Percentiles rank a stretch among this genome's conserved stretches.
These are phyloP conservation scores for Petunia secreta DNA, from an alignment of 257 asterid genomes.

Conservation along the genomic window DNA sequence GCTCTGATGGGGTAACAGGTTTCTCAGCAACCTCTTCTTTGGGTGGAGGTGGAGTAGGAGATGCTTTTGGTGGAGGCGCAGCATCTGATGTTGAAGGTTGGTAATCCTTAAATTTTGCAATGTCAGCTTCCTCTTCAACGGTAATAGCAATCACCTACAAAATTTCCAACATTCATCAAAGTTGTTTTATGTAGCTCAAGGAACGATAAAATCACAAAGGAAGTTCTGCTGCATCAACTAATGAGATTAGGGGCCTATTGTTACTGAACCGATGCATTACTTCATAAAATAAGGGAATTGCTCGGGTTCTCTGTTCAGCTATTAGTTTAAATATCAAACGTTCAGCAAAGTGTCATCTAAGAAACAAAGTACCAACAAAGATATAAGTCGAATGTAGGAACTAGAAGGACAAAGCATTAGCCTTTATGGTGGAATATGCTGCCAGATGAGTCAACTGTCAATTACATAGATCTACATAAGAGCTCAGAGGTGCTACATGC, in stretches of 20 bases:
- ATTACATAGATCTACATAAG: neutral
- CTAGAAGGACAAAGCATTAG: neutral
- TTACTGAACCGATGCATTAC: neutral
- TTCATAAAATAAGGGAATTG: neutral
- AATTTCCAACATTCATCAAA: neutral
- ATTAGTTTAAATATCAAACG: neutral
- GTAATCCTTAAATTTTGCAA: slow-evolving; percentile 77
- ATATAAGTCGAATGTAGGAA: neutral
- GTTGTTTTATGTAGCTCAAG: slow-evolving; percentile 8
- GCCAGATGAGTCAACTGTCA: neutral
- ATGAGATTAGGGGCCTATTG: slow-evolving; percentile 20
- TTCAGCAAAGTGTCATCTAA: neutral
- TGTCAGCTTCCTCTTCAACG: slow-evolving; percentile 89
- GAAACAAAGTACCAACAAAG: neutral
- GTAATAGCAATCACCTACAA: slow-evolving; percentile 75
- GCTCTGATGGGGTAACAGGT: slow-evolving; percentile 62
- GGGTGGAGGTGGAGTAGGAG: slow-evolving; percentile 71
- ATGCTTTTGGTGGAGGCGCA: slow-evolving; percentile 58
- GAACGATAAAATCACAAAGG: neutral
- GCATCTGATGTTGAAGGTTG: slow-evolving; percentile 67
- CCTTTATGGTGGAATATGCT: neutral
- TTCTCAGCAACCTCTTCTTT: slow-evolving; percentile 61
- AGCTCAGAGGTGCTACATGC: neutral
- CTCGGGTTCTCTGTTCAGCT: neutral
- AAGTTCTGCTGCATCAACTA: neutral